A percentile compares a stretch with the other conserved stretches of the same genome.
Conservation (phyloP, 305 asterid species). For the Andrographis paniculata region DNA sequence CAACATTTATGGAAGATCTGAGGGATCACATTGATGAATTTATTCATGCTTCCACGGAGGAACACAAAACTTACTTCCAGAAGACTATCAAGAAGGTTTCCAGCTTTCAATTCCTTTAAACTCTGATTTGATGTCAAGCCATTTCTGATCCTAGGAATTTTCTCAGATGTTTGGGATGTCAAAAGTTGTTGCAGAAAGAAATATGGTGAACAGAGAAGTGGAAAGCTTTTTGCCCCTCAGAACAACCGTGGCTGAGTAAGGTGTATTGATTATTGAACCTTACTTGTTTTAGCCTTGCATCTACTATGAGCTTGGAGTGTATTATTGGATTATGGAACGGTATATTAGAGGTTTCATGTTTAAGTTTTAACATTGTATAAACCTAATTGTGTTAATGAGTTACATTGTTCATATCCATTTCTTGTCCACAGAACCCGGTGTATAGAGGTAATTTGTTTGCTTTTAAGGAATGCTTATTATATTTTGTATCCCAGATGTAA, state of each 20-base stretch:
- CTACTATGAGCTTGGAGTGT: neutral
- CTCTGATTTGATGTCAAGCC: neutral
- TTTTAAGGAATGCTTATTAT: no score
- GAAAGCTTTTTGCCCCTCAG: conserved; percentile 57
- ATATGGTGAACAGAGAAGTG: conserved; percentile 35
- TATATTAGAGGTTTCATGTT: no score
- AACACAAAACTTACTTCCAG: conserved; percentile 89
- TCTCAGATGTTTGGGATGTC: conserved; percentile 76
- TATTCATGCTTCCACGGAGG: conserved; percentile 83
- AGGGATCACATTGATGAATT: conserved; percentile 85
- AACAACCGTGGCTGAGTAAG: conserved; percentile 40
- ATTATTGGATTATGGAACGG: neutral
- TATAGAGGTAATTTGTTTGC: no score
- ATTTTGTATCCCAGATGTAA: no score
- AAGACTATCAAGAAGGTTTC: conserved; percentile 68
- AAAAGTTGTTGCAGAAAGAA: conserved; percentile 53
- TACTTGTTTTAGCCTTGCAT: neutral
- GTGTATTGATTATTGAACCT: conserved; percentile 16
- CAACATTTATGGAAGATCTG: conserved; percentile 59
- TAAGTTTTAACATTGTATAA: no score
- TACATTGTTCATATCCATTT: no score
- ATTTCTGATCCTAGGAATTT: conserved; percentile 9
- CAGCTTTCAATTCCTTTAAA: neutral
- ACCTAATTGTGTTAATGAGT: no score
- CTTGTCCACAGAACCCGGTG: no score